Conservation (phyloP, 1,284 basidiomycete genomes). For the Ceratobasidium sp. region DNA sequence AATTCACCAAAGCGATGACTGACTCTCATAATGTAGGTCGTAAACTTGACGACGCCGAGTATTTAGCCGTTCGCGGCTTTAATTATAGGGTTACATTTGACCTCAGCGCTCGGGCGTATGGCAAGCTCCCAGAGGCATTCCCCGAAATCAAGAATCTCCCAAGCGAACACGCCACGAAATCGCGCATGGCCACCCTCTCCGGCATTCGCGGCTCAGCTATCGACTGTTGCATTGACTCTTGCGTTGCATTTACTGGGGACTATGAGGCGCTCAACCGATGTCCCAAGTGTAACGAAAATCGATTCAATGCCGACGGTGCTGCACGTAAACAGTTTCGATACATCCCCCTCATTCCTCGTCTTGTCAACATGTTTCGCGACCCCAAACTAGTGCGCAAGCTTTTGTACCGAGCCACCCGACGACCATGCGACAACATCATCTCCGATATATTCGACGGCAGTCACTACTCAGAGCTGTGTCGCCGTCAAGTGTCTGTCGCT, state of each 20-base stretch:
- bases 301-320: constrained; percentile 11
- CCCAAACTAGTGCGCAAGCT: not conserved
- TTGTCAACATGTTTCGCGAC: constrained; percentile 27
- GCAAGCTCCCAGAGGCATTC: constrained; percentile 17
- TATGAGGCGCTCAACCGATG: constrained; percentile 17
- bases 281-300: constrained; percentile 34
- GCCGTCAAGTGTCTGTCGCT: constrained; percentile 7
- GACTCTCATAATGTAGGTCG: not conserved
- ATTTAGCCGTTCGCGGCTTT: constrained; percentile 7
- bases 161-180: not conserved
- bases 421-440: not conserved
- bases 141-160: constrained; percentile 9
- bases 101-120: not conserved
- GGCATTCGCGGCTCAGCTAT: not conserved
- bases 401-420: constrained; percentile 25
- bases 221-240: constrained; percentile 46
- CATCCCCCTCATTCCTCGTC: constrained; percentile 42
- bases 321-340: constrained; percentile 27
- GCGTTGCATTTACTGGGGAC: constrained; percentile 42
- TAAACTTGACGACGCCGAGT: not conserved
- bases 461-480: constrained; percentile 35
- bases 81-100: constrained; percentile 10
- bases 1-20: not conserved
- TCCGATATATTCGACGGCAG: constrained; percentile 44
- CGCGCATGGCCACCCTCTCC: not conserved